Evolutionary conservation across 441 rosid genomes (phyloP).

Genomic region (Syzygium syzygioides): DNA sequence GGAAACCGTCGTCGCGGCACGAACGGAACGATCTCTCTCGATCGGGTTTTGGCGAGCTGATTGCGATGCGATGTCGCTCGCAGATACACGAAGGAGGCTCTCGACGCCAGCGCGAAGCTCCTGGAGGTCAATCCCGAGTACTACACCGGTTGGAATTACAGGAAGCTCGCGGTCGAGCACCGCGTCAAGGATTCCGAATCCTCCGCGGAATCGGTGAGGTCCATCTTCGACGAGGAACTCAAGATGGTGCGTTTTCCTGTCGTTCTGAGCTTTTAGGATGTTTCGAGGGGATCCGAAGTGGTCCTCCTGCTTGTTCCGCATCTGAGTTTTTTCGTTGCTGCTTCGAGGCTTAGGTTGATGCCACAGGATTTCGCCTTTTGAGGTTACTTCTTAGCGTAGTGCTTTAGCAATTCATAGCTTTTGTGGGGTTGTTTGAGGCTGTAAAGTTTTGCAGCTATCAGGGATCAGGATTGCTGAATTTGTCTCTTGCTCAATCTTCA

Average conservation of each 20-base stretch:
- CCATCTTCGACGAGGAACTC: conserved; percentile 67
- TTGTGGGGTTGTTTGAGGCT: not conserved
- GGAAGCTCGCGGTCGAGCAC: conserved; percentile 69
- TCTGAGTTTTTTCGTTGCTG: not conserved
- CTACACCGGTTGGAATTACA: conserved; percentile 87
- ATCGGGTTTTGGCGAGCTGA: not conserved
- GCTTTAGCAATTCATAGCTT: not conserved
- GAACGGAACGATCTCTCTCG: not conserved
- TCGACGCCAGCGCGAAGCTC: conserved; percentile 71
- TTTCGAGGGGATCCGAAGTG: not conserved
- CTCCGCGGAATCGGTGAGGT: conserved; percentile 35
- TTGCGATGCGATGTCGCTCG: not conserved
- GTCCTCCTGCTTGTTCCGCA: not conserved
- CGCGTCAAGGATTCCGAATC: conserved; percentile 27
- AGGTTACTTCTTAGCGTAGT: not conserved
- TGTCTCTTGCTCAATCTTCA: not conserved
- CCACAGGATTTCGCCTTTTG: not conserved
- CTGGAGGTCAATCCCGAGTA: conserved; percentile 77
- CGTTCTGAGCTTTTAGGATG: not conserved
- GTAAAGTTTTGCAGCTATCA: not conserved
- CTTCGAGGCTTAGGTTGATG: not conserved
- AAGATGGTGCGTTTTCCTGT: conserved; percentile 33
- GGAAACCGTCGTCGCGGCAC: not conserved
- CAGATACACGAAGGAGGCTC: conserved; percentile 79
- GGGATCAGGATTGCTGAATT: not conserved